These are phyloP conservation scores for Monilinia fructigena DNA, from an alignment of 2,329 filamentous ascomycete genomes.

Conservation along the genomic window DNA sequence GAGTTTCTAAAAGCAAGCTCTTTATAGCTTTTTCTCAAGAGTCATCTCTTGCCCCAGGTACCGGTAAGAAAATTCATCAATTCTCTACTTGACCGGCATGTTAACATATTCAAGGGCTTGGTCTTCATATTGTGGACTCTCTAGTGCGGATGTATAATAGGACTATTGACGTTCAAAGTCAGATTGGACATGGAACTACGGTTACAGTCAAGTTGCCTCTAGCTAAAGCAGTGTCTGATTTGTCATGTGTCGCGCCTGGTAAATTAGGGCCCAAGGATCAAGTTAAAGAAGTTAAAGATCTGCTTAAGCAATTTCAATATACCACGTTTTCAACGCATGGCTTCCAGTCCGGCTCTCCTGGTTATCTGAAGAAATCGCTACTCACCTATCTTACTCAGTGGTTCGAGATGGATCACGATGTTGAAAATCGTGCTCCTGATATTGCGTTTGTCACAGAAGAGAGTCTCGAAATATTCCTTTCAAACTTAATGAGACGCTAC, in stretches of 20 bases:
- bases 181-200: conserved; percentile 52
- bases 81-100: no score
- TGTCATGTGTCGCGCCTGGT: not conserved
- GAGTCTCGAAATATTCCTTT: not conserved
- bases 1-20: conserved; percentile 57
- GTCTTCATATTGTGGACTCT: conserved; percentile 58
- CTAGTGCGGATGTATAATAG: conserved; percentile 59
- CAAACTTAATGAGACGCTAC: not conserved
- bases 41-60: conserved; percentile 56
- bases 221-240: not conserved
- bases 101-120: conserved; percentile 42
- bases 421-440: not conserved
- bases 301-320: conserved; percentile 10
- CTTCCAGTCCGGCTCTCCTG: conserved; percentile 6
- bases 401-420: conserved; percentile 5
- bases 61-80: conserved; percentile 42
- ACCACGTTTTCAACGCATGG: conserved; percentile 16
- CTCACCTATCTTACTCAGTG: conserved; percentile 15
- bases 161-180: conserved; percentile 55
- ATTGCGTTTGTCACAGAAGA: conserved; percentile 19
- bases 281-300: not conserved
- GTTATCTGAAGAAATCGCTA: conserved; percentile 11
- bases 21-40: conserved; percentile 63
- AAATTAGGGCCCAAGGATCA: not conserved
- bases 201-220: conserved; percentile 45